Evolutionary conservation across 371 early-diverging fungal species (phyloP), one percentile per base, ranked within the genome.

Genomic region (Mucor lusitanicus): DNA sequence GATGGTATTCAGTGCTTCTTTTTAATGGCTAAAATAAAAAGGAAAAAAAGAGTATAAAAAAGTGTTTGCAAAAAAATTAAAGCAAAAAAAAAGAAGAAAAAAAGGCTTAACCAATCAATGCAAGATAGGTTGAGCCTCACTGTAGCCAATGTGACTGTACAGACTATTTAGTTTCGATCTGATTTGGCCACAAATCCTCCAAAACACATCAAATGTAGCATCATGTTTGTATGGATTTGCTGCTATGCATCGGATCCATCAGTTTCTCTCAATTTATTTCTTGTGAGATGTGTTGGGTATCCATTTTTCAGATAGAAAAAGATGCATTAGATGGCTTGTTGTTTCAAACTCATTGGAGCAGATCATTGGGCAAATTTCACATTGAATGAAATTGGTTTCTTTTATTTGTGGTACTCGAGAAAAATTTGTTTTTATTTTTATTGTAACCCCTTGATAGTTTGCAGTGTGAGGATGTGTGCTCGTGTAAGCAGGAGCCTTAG

Each of bases 271-370:
- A 5, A 3, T 13, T 9, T 53, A 23, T 56, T 6, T 32, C 15
- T 56, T 56, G 28, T 32, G 19, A 32, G n/a, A 27, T 56, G 56
- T 56, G 3, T 3, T 23, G 5, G 6, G 54, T 9, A 53, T 53
- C 12, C 28, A 27, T 53, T 27, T 53, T 53, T 53, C 23, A 53
- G 44, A 44, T n/a, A 19, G n/a, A 44, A 44, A n/a, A 44, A 19
- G 56, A 65, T 70, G 70, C 65, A 65, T 70, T 61, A 67, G 65
- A 70, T 65, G 70, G 70, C 70, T 70, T 70, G 57, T 70, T 61
- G 61, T 65, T 70, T 70, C 39, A 70, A 65, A 58, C 70, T 65
- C 70, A 65, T 15, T 40, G 17, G 1, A 2, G 1, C 2, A 3
- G 3, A 0, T 66, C 54, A 70, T 70, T 70, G 71, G 71, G n/a